Evolutionary conservation across 169 alveolate genomes (phyloP).

Genomic region (Plasmodium berghei): DNA sequence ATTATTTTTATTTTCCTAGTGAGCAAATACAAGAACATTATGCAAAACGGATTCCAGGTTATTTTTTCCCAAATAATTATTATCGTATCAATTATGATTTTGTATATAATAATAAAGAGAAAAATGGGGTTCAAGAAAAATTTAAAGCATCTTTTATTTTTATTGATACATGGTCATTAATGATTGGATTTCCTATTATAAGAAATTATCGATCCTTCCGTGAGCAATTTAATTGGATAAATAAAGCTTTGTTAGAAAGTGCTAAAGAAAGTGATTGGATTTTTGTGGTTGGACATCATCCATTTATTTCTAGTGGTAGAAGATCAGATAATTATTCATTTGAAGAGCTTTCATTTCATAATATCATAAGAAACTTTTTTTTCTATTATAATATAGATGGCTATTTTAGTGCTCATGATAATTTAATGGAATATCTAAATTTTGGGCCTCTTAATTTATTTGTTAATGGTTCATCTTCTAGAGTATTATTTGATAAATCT

Average conservation of each 20-base stretch:
- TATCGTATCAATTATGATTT: slow-evolving; percentile 62
- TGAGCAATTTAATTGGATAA: slow-evolving; percentile 69
- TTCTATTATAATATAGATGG: slow-evolving; percentile 65
- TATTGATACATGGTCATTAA: slow-evolving; percentile 73
- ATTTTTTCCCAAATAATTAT: slow-evolving; percentile 72
- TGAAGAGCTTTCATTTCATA: slow-evolving; percentile 69
- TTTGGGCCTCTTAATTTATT: slow-evolving; percentile 51
- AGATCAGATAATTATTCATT: slow-evolving; percentile 61
- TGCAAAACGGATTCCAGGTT: slow-evolving; percentile 66
- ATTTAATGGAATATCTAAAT: slow-evolving; percentile 71
- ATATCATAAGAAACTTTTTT: slow-evolving; percentile 57
- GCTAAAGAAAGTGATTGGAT: slow-evolving; percentile 75
- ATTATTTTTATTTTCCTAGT: slow-evolving; percentile 65
- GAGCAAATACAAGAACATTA: slow-evolving; percentile 77
- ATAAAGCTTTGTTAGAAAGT: slow-evolving; percentile 69
- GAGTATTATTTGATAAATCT: slow-evolving; percentile 71
- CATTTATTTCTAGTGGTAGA: slow-evolving; percentile 75
- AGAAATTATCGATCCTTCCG: slow-evolving; percentile 69
- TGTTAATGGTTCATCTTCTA: slow-evolving; percentile 72
- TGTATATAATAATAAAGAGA: slow-evolving; percentile 26
- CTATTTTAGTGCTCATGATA: slow-evolving; percentile 73
- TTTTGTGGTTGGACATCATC: slow-evolving; percentile 74
- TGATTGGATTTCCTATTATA: slow-evolving; percentile 74
- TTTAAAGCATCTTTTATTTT: slow-evolving; percentile 69
- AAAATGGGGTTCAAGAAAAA: slow-evolving; percentile 25